Base-by-base conservation (phyloP, 371 early-diverging fungal genomes). In the Mortierella sp. region DNA sequence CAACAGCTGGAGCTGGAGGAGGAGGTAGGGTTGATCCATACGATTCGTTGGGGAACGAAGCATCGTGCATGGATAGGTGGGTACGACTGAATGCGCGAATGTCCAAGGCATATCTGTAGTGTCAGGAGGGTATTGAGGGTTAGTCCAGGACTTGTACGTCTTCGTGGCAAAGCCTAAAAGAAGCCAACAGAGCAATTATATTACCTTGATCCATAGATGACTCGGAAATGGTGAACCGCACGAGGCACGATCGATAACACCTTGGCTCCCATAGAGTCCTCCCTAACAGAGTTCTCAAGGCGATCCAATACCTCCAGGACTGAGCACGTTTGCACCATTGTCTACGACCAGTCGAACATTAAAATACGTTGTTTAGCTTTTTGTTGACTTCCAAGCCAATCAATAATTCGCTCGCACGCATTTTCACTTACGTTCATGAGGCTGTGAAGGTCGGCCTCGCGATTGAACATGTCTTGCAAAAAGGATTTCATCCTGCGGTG, bases 161-260 rank as follows among this genome's bases (percentile, higher is more conserved):
- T 19, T 50, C 34, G n/a, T 31, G 0, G 21, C 47, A 44, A 24
- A 70, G 26, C 5, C 55, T 13, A 45, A 21, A 34, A 31, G 45
- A 50, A 19, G n/a, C 26, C n/a, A 44, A 63, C 10, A 14, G 42
- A 68, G 28, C 26, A 24, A 26, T 31, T 19, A 31, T 38, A 88
- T 73, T 89, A 91, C 92, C 83, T 87, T 73, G 93, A 87, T 72
- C 91, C 89, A 81, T 89, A 92, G 54, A 92, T 87, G n/a, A 92
- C 86, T 45, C 93, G 91, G 57, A 91, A 90, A 48, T 91, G 87
- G 70, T 92, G 90, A 34, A 88, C 89, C 34, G 90, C 87, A 42
- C 91, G 92, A 34, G 93, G 93, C 60, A 92, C 89, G 76, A 92
- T 89, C 16, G 91, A 90, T 45, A 92, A 50, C 68, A 79, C 8